A percentile compares a stretch with the other conserved stretches of the same genome.
phyloP scores from a whole-genome alignment of 2,329 filamentous ascomycete genomes.

The Colletotrichum siamense region DNA sequence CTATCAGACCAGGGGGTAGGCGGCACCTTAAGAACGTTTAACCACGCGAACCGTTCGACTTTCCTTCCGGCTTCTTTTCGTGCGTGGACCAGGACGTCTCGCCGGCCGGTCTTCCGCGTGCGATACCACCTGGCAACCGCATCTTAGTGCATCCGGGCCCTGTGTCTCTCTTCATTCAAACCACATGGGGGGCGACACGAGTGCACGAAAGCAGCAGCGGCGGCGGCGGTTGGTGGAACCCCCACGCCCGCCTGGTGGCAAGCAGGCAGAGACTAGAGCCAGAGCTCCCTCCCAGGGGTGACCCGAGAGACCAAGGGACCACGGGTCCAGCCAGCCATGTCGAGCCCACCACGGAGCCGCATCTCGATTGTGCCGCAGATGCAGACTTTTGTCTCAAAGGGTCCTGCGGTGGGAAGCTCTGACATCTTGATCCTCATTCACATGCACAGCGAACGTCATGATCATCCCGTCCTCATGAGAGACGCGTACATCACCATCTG shows the following conservation, averaged over 20 bases:
- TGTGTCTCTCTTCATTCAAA: not conserved
- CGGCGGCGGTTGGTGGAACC: not conserved
- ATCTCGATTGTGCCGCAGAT: not conserved
- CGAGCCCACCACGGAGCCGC: slow-evolving; percentile 13
- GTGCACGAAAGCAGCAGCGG: not conserved
- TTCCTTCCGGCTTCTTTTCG: slow-evolving; percentile 20
- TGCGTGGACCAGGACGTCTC: slow-evolving; percentile 5
- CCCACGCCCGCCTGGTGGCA: not conserved
- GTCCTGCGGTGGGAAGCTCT: not conserved
- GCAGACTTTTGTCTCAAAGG: slow-evolving; percentile 1
- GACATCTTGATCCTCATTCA: slow-evolving; percentile 9
- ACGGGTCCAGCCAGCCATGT: not conserved
- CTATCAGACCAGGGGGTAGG: not conserved
- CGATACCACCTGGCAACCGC: not conserved
- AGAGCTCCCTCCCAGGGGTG: not conserved
- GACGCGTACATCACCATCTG: not conserved
- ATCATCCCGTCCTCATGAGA: not conserved
- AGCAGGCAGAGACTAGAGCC: not conserved
- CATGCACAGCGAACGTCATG: slow-evolving; percentile 17
- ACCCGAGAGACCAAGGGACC: not conserved
- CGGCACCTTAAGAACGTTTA: not conserved
- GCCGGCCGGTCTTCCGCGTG: not conserved
- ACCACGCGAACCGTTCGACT: not conserved
- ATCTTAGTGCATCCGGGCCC: not conserved
- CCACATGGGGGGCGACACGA: not conserved